These are phyloP conservation scores for Salix viminalis DNA, from an alignment of 345 rosid species.

Conservation along the genomic window DNA sequence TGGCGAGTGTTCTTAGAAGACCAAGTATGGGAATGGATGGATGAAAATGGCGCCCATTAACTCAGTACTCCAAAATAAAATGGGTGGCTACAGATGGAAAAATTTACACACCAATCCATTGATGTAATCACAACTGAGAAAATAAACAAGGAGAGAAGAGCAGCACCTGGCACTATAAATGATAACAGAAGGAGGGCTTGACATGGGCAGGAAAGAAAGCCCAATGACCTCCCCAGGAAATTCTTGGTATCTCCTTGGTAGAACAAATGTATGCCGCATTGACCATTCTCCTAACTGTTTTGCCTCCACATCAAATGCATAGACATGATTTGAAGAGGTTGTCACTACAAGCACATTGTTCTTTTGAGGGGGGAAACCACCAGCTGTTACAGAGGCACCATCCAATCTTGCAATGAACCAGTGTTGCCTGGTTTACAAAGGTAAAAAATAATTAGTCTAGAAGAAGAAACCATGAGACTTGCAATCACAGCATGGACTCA, in stretches of 20 bases:
- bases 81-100: not conserved
- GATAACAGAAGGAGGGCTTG: constrained; percentile 52
- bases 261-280: constrained; percentile 43
- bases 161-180: constrained; percentile 84
- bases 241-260: constrained; percentile 82
- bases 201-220: constrained; percentile 62
- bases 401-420: constrained; percentile 92
- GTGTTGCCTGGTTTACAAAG: constrained; percentile 63
- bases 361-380: constrained; percentile 74
- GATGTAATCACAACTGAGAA: not conserved
- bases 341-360: constrained; percentile 67
- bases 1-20: not conserved
- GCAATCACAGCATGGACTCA: not conserved
- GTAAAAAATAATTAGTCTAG: not conserved
- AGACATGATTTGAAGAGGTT: constrained; percentile 80
- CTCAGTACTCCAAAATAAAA: not conserved
- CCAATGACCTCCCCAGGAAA: constrained; percentile 97
- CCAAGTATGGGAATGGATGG: not conserved
- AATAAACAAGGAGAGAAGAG: not conserved
- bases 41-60: not conserved
- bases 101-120: not conserved
- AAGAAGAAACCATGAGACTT: not conserved
- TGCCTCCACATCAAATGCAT: constrained; percentile 83
- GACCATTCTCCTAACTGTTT: constrained; percentile 94
- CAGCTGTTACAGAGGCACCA: constrained; percentile 89